Evolutionary conservation across 2,329 filamentous ascomycete genomes (phyloP).

Genomic region (Ophiosphaerella korrae): DNA sequence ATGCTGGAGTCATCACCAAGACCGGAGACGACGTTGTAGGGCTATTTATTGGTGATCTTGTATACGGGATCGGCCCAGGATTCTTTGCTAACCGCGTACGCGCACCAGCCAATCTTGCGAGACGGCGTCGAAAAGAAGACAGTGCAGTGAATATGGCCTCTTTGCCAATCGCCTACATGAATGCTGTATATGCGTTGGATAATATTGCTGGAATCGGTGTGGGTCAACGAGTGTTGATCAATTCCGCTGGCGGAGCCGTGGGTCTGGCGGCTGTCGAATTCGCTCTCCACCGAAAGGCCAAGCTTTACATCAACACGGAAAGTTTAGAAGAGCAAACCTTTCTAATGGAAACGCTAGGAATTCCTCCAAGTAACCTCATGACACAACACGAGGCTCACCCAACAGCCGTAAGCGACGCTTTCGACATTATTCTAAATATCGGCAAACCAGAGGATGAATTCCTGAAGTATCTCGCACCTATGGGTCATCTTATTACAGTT

Average conservation of each 20-base stretch:
- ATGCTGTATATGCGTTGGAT: conserved; percentile 25
- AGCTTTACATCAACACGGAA: conserved; percentile 25
- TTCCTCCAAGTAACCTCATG: conserved; percentile 37
- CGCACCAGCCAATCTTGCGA: not conserved
- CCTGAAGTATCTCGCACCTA: conserved; percentile 27
- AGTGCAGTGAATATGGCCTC: conserved; percentile 18
- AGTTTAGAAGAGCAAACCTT: too few species aligned
- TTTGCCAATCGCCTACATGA: conserved; percentile 24
- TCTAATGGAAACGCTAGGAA: not conserved
- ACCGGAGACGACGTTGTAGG: not conserved
- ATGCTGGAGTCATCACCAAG: not conserved
- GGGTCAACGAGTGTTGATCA: conserved; percentile 2
- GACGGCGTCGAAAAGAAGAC: not conserved
- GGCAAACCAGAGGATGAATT: conserved; percentile 24
- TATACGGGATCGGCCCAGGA: conserved; percentile 16
- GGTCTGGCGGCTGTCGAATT: conserved; percentile 25
- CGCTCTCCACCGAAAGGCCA: conserved; percentile 9
- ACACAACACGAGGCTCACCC: conserved; percentile 19
- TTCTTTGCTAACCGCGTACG: not conserved
- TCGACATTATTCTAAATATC: conserved; percentile 29
- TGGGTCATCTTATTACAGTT: conserved; percentile 33
- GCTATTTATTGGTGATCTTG: conserved; percentile 8
- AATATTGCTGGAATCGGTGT: conserved; percentile 2
- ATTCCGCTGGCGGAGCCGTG: conserved; percentile 19
- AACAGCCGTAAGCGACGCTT: conserved; percentile 2